Base-by-base conservation (phyloP, 2,329 filamentous ascomycete genomes). In the Nothopassalora personata region DNA sequence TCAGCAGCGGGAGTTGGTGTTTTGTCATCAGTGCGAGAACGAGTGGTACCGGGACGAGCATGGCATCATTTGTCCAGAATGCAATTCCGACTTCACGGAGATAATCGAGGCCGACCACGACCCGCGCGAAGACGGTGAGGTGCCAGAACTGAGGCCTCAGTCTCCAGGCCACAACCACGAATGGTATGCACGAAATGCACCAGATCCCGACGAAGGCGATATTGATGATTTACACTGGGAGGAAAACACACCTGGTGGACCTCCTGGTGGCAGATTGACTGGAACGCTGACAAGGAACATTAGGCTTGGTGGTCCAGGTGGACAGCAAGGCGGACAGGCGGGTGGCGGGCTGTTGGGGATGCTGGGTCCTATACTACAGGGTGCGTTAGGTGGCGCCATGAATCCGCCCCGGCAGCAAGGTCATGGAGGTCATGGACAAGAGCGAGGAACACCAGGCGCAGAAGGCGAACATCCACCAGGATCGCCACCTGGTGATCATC, bases 41-140 rank as follows among this genome's bases (percentile, higher is more conserved):
- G 88, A 96, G 73, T 97, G 91, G 91, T 90, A 88, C 69, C 80
- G 84, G 60, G 84, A 90, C 60, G 82, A 88, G 63, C 80, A 82
- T 64, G 86, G 82, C 28, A 76, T 96, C 62, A 77, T 76, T 15
- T 99, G 94, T 71, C 91, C 91, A 15, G 74, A 77, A n/a, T 99
- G 94, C 72, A 72, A 81, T 4, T 85, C 86, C 39, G 90, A 96
- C 19, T 86, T 90, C 65, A 90, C 86, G 15, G 92, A 99, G 76
- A 91, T 97, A 67, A 79, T 81, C 52, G 78, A 80, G 65, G 68
- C 73, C 8, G 80, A 82, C 2, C 85, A 84, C 66, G 88, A 91
- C 65, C 88, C 88, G 9, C 82, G 88, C 62, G 73, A 75, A 43
- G 70, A 72, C 8, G 57, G 57, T 23, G 60, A 60, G 19, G 46